Percentiles rank a stretch among this genome's conserved stretches.
These are phyloP conservation scores for Blastobotrys robertii DNA, from an alignment of 805 yeast genomes.

Conservation along the genomic window DNA sequence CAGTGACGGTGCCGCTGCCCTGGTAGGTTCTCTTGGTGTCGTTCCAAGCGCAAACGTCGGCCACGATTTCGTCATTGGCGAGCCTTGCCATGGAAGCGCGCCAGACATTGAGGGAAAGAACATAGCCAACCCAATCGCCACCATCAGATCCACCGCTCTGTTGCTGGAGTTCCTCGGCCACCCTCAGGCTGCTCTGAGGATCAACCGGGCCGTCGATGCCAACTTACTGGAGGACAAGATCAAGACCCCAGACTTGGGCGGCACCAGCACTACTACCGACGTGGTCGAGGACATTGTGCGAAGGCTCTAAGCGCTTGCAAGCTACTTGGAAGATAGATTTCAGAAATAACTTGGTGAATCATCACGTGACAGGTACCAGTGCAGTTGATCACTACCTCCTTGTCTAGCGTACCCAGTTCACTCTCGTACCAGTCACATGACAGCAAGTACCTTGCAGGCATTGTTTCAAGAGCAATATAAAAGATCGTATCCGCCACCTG, in stretches of 20 bases:
- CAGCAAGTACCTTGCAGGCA: no score
- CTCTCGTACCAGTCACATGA: no score
- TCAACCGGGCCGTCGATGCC: constrained; percentile 90
- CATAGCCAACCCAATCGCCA: constrained; percentile 87
- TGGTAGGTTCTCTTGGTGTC: constrained; percentile 94
- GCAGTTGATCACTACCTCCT: no score
- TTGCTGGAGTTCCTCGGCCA: constrained; percentile 96
- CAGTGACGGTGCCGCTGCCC: constrained; percentile 92
- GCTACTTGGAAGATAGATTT: no score
- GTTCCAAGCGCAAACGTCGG: constrained; percentile 99
- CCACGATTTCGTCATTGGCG: constrained; percentile 92
- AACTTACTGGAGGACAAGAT: constrained; percentile 69
- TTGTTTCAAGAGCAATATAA: no score
- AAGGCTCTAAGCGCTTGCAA: constrained; percentile 35
- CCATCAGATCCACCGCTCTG: constrained; percentile 94
- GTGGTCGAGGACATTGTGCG: constrained; percentile 76
- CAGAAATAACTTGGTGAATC: no score
- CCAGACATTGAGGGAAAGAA: constrained; percentile 97
- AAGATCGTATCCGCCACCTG: no score
- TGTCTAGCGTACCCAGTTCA: no score
- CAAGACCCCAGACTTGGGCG: constrained; percentile 94
- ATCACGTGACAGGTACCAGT: no score
- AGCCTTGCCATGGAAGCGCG: constrained; percentile 98
- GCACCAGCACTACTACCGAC: constrained; percentile 74
- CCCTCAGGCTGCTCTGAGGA: constrained; percentile 80